Evolutionary conservation across 169 alveolate species (phyloP), one percentile per base, ranked within the genome.

Genomic region (Eimeria maxima): DNA sequence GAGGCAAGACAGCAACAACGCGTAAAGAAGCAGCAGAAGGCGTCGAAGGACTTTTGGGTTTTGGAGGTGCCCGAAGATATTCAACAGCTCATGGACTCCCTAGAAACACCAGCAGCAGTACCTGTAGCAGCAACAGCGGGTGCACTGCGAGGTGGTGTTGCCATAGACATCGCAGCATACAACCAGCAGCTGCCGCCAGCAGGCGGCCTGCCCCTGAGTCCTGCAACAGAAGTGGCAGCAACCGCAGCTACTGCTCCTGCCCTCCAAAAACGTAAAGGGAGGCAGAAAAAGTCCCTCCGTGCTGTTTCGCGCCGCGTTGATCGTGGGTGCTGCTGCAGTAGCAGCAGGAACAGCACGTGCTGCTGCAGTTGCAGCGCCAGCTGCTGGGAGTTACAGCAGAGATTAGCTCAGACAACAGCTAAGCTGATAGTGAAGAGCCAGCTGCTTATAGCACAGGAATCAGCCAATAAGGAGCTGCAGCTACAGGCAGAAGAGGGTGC

Each of bases 351-450:
- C 87, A 76, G 87, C 87, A 45, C 18, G 65, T 76, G 87, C 60
- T 76, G 63, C 87, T 44, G 87, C 71, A 50, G 90, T 71, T 81
- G 90, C 47, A 24, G 67, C 13, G 29, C 45, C 45, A 81, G 63
- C 73, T 27, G 73, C 90, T 45, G 90, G 73, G 90, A 53, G 90
- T 71, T 81, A 73, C 90, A 81, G 90, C 90, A 47, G 47, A 33
- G 71, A 45, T 44, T 81, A 20, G 67, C 53, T 24, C 33, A 81
- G 29, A 63, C 90, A n/a, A 81, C 90, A 20, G 90, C 90, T 0
- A 24, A 13, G 18, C 73, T 81, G 24, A 81, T 81, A 8, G 90
- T 53, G 7, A 81, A 81, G 73, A 81, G 73, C 44, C 90, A 81
- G 90, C 71, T 81, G 14, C 90, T 81, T 10, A 63, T 63, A 33